Evolutionary conservation across 225 moss, liverwort and hornwort species (phyloP), one percentile per base, ranked within the genome.

Genomic region (Polytrichum formosum): DNA sequence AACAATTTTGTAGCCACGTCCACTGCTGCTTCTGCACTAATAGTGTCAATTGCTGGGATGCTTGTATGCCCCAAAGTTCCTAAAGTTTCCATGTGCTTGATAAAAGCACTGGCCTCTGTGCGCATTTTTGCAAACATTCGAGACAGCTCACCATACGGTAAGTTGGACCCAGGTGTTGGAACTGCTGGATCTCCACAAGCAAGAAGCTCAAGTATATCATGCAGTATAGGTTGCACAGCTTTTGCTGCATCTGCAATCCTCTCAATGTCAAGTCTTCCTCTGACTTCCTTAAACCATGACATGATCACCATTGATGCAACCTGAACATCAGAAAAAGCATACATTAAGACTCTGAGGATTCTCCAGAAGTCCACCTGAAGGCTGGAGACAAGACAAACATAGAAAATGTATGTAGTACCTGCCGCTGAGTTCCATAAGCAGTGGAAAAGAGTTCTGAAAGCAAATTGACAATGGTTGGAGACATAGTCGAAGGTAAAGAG

Each of bases 301-400:
- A 91, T 90, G 67, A 87, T 76, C 65, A 92, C 94, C 92, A 95
- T 95, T 13, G 92, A 85, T 73, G 94, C 92, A 23, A 95, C 94
- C 94, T 95, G 87, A 55, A 65, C 35, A 35, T 35, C 35, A 66
- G 64, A 31, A 74, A 69, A 68, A 55, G 5, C 4, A 63, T 61
- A 68, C 20, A 58, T 29, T 10, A 54, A 27, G 68, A 17, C 25
- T 6, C n/a, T 55, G 26, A 26, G 35, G 35, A 9, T 35, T 35
- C 35, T 35, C 35, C 53, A 17, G 58, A 26, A 55, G 56, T 28
- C 58, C 21, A 69, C 25, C 58, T 5, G 18, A 28, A 66, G 30
- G 63, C 9, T 35, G 9, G 6, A 67, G n/a, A 6, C 21, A 63
- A 20, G 31, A 37, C 46, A 59, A 21, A 59, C 4, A 70, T 18